Percentiles rank a stretch among this genome's conserved stretches.
These are phyloP conservation scores for Parmelia sp. DNA, from an alignment of 495 filamentous ascomycete species.

Conservation along the genomic window DNA sequence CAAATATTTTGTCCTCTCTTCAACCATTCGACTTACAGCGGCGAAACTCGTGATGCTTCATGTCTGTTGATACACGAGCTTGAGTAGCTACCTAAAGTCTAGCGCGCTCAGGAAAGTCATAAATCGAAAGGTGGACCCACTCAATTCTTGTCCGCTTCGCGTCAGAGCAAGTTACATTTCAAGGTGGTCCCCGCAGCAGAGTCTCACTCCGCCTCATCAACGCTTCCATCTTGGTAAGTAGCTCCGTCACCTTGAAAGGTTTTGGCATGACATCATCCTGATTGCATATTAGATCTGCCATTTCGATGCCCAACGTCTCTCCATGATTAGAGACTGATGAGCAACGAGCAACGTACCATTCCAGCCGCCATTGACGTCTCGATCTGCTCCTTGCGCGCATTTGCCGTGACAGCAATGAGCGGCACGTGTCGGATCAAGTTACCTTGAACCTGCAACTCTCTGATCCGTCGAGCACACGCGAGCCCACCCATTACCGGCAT, in stretches of 20 bases:
- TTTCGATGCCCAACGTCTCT: conserved; percentile 1
- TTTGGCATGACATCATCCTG: conserved; percentile 78
- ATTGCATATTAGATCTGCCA: background rate
- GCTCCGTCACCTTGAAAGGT: conserved; percentile 65
- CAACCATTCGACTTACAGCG: too few species aligned
- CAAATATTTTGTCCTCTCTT: too few species aligned
- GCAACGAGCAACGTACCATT: conserved; percentile 46
- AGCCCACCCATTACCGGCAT: conserved; percentile 81
- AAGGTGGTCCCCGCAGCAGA: background rate
- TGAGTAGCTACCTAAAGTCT: too few species aligned
- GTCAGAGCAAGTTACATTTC: background rate
- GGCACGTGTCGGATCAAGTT: conserved; percentile 53
- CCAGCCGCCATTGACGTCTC: conserved; percentile 57
- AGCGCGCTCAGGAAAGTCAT: too few species aligned
- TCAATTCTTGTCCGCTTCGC: background rate
- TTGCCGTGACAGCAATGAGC: conserved; percentile 72
- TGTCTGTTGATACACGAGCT: too few species aligned
- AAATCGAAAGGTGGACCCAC: background rate
- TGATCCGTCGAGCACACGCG: conserved; percentile 59
- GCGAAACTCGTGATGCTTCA: too few species aligned
- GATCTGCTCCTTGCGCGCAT: conserved; percentile 64
- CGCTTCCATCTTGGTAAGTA: conserved; percentile 57
- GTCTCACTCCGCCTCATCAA: background rate
- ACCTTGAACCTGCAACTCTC: conserved; percentile 50
- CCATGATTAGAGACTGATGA: background rate